Percentiles rank a stretch among this genome's conserved stretches.
Conservation (phyloP, 768 basidiomycete genomes). For the Gyrodon lividus region DNA sequence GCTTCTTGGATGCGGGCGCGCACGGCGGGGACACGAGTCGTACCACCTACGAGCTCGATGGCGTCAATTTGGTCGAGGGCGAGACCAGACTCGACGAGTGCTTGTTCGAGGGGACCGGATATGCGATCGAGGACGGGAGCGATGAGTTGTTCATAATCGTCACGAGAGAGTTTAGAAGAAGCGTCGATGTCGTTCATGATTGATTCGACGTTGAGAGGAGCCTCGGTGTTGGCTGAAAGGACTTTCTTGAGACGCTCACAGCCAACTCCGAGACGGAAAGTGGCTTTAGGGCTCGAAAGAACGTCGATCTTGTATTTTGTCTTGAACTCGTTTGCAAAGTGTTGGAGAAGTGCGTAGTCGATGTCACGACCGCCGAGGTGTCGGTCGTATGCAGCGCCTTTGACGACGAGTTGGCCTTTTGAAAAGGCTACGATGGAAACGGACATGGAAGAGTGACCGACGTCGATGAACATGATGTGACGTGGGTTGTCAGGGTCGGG, state of each 20-base stretch:
- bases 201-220: constrained; percentile 89
- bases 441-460: constrained; percentile 90
- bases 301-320: constrained; percentile 98
- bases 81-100: constrained; percentile 78
- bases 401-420: constrained; percentile 88
- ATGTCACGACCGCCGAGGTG: constrained; percentile 96
- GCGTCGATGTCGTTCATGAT: constrained; percentile 97
- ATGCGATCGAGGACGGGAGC: constrained; percentile 75
- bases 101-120: constrained; percentile 69
- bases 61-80: constrained; percentile 83
- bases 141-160: constrained; percentile 79
- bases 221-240: constrained; percentile 88
- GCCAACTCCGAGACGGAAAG: constrained; percentile 83
- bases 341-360: constrained; percentile 83
- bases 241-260: constrained; percentile 97
- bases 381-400: constrained; percentile 85
- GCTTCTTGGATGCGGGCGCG: constrained; percentile 81
- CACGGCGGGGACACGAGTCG: constrained; percentile 90
- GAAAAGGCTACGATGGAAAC: constrained; percentile 89
- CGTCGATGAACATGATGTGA: constrained; percentile 91
- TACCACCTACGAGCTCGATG: constrained; percentile 91
- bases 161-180: constrained; percentile 78
- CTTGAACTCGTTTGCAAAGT: constrained; percentile 93
- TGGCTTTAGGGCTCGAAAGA: constrained; percentile 84
- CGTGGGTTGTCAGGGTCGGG: constrained; percentile 80